A percentile compares a stretch with the other conserved stretches of the same genome.
Conservation (phyloP, 345 rosid genomes). For the Rhodomyrtus tomentosa region DNA sequence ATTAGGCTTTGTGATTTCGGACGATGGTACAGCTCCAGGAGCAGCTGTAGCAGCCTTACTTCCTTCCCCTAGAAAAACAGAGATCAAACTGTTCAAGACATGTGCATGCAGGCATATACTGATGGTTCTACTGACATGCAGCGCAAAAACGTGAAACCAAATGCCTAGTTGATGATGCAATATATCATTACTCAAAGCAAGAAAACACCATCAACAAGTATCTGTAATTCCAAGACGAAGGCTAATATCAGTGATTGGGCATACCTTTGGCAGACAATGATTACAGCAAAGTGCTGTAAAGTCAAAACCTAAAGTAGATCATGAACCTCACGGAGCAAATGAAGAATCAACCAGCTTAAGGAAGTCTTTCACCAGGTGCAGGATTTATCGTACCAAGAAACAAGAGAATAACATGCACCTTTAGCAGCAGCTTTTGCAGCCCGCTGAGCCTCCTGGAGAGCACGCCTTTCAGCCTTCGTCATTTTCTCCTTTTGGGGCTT, state of each 20-base stretch:
- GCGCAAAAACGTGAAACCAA: neutral
- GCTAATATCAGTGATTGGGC: neutral
- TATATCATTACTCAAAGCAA: neutral
- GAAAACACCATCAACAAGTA: neutral
- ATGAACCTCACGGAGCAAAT: neutral
- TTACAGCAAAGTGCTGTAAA: neutral
- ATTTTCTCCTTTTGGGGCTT: slow-evolving; percentile 74
- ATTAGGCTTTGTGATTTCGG: slow-evolving; percentile 28
- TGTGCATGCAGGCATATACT: neutral
- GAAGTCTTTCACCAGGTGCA: neutral
- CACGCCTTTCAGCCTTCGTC: slow-evolving; percentile 87
- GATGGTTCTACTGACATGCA: neutral
- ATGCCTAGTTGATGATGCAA: neutral
- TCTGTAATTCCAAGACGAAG: neutral
- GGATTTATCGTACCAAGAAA: neutral
- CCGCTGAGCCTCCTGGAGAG: slow-evolving; percentile 87
- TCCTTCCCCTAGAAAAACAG: slow-evolving; percentile 31
- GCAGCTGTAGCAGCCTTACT: slow-evolving; percentile 21
- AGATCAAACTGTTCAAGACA: neutral
- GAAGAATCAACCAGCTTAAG: neutral
- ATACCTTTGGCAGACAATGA: too few species aligned
- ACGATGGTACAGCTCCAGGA: slow-evolving; percentile 15
- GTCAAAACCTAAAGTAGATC: neutral
- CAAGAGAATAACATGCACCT: slow-evolving; percentile 27
- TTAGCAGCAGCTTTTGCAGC: slow-evolving; percentile 90